These are phyloP conservation scores for Gymnopus androsaceus DNA, from an alignment of 1,284 basidiomycete genomes.

Conservation along the genomic window DNA sequence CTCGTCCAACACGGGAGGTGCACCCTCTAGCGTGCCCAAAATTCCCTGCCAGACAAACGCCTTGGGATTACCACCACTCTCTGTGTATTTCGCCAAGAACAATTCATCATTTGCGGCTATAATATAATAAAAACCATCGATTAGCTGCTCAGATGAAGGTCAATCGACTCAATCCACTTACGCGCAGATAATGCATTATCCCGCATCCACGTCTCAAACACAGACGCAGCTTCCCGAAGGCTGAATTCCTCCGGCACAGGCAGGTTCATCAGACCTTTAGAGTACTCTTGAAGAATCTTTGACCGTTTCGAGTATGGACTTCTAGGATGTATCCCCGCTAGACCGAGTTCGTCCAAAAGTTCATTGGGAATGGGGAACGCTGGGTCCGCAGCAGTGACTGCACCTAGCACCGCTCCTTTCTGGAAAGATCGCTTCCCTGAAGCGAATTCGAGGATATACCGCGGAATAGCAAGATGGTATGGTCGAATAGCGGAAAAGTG, in stretches of 20 bases:
- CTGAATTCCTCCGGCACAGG: conserved; percentile 59
- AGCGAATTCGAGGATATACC: conserved; percentile 77
- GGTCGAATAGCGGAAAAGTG: conserved; percentile 73
- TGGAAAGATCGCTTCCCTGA: conserved; percentile 72
- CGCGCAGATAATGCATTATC: conserved; percentile 51
- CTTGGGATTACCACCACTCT: conserved; percentile 71
- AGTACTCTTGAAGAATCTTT: conserved; percentile 33
- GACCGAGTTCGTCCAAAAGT: conserved; percentile 55
- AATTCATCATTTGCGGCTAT: conserved; percentile 60
- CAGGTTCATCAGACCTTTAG: conserved; percentile 51
- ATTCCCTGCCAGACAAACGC: conserved; percentile 77
- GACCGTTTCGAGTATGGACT: conserved; percentile 49
- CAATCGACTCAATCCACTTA: conserved; percentile 35
- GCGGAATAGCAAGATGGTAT: conserved; percentile 82
- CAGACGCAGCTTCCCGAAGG: conserved; percentile 60
- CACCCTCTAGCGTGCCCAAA: conserved; percentile 42
- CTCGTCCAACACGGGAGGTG: conserved; percentile 5
- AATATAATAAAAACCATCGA: conserved; percentile 6
- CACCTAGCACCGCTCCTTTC: conserved; percentile 67
- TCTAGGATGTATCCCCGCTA: conserved; percentile 40
- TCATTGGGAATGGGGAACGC: conserved; percentile 57
- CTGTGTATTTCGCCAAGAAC: conserved; percentile 73
- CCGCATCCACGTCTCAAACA: conserved; percentile 74
- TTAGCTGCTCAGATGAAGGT: conserved; percentile 5
- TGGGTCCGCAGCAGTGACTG: conserved; percentile 59